Conservation (phyloP, 106 monocot genomes). For the Iris macrosiphon region DNA sequence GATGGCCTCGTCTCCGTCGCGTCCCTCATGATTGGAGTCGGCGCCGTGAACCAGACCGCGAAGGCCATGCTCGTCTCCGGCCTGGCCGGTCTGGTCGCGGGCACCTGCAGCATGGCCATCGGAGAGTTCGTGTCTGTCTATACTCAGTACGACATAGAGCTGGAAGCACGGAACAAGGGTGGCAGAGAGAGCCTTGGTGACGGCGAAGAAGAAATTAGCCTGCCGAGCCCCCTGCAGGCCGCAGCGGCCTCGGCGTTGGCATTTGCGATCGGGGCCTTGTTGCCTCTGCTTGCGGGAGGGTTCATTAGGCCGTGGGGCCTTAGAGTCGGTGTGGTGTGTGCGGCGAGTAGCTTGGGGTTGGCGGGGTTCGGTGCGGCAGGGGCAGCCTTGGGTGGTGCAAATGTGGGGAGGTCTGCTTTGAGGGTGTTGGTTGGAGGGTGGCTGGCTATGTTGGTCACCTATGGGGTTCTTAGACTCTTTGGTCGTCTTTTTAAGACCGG, state of each 20-base stretch:
- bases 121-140: slow-evolving; percentile 77
- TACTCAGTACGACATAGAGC: slow-evolving; percentile 58
- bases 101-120: slow-evolving; percentile 81
- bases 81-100: slow-evolving; percentile 57
- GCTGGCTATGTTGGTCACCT: slow-evolving; percentile 28
- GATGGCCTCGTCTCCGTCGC: slow-evolving; percentile 66
- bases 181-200: neutral
- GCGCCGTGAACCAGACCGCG: slow-evolving; percentile 30
- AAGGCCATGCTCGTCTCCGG: slow-evolving; percentile 60
- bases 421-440: slow-evolving; percentile 36
- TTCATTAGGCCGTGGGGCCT: neutral
- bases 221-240: slow-evolving; percentile 26
- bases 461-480: slow-evolving; percentile 9
- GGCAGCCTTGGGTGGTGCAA: slow-evolving; percentile 27
- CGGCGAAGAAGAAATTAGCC: neutral
- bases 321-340: slow-evolving; percentile 19
- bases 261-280: slow-evolving; percentile 12
- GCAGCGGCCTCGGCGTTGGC: slow-evolving; percentile 16
- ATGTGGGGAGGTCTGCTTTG: slow-evolving; percentile 14
- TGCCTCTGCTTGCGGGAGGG: slow-evolving; percentile 15
- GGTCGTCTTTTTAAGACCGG: neutral
- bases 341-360: slow-evolving; percentile 12
- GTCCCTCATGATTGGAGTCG: slow-evolving; percentile 70
- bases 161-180: neutral
- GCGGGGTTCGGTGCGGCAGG: slow-evolving; percentile 17